These are phyloP conservation scores for Psilocybe tampanensis DNA, from an alignment of 768 basidiomycete genomes.

Conservation along the genomic window DNA sequence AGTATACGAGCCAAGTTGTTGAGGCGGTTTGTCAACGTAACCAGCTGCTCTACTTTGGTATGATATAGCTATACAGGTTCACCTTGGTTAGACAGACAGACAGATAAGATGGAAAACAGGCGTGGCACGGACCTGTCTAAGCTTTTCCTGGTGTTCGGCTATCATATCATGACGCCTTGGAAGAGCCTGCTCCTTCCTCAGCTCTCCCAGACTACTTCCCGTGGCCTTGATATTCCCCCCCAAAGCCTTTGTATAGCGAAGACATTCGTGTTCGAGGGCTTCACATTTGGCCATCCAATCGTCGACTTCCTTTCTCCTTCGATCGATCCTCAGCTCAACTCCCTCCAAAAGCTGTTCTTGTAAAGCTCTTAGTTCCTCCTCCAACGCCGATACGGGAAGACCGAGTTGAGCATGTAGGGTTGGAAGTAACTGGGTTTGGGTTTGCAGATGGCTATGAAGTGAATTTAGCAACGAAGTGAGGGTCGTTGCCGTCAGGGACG, in stretches of 20 bases:
- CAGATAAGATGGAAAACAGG: slow-evolving; percentile 28
- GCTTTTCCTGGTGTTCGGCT: slow-evolving; percentile 72
- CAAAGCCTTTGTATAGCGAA: slow-evolving; percentile 67
- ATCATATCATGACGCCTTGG: slow-evolving; percentile 73
- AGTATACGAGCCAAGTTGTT: slow-evolving; percentile 59
- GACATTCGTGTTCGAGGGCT: slow-evolving; percentile 62
- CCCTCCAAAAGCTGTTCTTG: slow-evolving; percentile 76
- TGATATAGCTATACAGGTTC: slow-evolving; percentile 57
- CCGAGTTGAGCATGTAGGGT: slow-evolving; percentile 85
- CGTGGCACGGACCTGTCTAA: slow-evolving; percentile 74
- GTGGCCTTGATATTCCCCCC: slow-evolving; percentile 73
- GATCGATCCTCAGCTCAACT: slow-evolving; percentile 73
- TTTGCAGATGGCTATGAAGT: slow-evolving; percentile 74
- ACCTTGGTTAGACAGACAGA: background rate
- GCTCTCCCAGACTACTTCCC: slow-evolving; percentile 64
- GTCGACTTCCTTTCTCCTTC: slow-evolving; percentile 76
- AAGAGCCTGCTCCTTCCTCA: slow-evolving; percentile 71
- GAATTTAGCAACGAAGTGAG: slow-evolving; percentile 75
- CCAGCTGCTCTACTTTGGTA: slow-evolving; percentile 76
- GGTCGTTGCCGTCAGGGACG: slow-evolving; percentile 30
- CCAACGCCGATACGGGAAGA: slow-evolving; percentile 75
- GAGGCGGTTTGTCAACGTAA: slow-evolving; percentile 69
- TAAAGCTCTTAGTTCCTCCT: slow-evolving; percentile 76
- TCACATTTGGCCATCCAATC: slow-evolving; percentile 68
- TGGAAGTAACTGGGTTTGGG: slow-evolving; percentile 82